Conservation (phyloP, 2,329 filamentous ascomycete genomes). For the Sporothrix euskadiensis region DNA sequence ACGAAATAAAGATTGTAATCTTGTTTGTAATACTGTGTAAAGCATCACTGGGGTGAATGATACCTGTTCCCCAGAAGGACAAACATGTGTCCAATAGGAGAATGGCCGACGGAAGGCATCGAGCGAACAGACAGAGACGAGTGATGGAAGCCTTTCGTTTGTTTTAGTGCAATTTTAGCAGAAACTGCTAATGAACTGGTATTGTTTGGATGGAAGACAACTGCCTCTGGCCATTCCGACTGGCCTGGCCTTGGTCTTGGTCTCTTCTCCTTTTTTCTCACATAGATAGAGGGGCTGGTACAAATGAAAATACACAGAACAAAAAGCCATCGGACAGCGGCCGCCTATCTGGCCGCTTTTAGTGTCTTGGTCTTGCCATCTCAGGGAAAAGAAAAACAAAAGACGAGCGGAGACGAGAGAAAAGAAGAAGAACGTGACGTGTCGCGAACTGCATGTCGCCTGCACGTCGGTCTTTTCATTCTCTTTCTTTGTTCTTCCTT, state of each 20-base stretch:
- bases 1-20: neutral
- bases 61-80: neutral
- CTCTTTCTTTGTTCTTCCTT: neutral
- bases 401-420: neutral
- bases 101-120: neutral
- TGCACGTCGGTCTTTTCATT: slow-evolving; percentile 1
- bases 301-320: neutral
- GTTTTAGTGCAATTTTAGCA: neutral
- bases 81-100: neutral
- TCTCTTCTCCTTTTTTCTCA: neutral
- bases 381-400: neutral
- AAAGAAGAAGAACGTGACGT: slow-evolving; percentile 3
- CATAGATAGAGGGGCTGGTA: neutral
- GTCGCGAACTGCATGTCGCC: neutral
- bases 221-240: neutral
- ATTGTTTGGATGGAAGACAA: neutral
- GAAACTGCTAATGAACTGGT: neutral
- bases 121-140: slow-evolving; percentile 1
- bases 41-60: neutral
- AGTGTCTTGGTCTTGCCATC: neutral
- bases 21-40: too few relatives aligned
- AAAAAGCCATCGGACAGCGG: slow-evolving; percentile 2
- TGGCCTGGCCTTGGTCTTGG: neutral
- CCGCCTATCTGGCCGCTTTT: neutral
- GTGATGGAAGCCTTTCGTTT: neutral